Conservation (phyloP, 2,329 filamentous ascomycete species). For the Fusarium phyllophilum region DNA sequence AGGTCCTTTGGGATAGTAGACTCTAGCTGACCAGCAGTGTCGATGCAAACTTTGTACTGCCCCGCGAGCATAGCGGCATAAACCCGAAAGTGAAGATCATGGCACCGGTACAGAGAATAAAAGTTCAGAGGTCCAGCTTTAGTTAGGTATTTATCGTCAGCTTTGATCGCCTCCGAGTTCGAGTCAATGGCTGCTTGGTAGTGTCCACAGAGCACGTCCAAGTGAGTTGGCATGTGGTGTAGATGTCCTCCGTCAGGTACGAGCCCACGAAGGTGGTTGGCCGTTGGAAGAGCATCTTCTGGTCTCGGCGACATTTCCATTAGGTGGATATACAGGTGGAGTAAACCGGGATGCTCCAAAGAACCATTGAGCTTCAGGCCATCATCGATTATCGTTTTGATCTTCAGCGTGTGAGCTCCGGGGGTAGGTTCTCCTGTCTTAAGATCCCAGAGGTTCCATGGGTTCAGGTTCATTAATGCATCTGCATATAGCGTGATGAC, state of each 20-base stretch:
- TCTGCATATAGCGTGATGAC: conserved; percentile 53
- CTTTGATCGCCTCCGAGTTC: conserved; percentile 72
- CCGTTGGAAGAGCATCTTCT: conserved; percentile 68
- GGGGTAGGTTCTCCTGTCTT: not conserved
- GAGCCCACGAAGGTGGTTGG: conserved; percentile 70
- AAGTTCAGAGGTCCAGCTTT: conserved; percentile 73
- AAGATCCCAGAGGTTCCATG: conserved; percentile 16
- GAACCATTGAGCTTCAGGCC: not conserved
- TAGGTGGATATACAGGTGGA: conserved; percentile 81
- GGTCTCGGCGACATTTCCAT: conserved; percentile 80
- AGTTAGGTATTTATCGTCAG: conserved; percentile 73
- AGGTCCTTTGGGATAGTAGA: conserved; percentile 70
- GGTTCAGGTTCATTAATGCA: conserved; percentile 58
- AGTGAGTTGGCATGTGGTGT: conserved; percentile 80
- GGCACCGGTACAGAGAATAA: conserved; percentile 79
- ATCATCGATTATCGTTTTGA: not conserved
- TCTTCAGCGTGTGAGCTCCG: not conserved
- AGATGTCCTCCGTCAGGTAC: conserved; percentile 77
- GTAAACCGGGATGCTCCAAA: conserved; percentile 73
- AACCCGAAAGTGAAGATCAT: conserved; percentile 79
- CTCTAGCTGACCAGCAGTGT: conserved; percentile 69
- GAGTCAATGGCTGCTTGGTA: conserved; percentile 73
- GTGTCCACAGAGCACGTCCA: conserved; percentile 75
- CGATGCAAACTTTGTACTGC: conserved; percentile 68
- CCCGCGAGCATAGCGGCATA: conserved; percentile 84